Base-by-base conservation (phyloP, 257 asterid genomes). In the Catharanthus roseus region DNA sequence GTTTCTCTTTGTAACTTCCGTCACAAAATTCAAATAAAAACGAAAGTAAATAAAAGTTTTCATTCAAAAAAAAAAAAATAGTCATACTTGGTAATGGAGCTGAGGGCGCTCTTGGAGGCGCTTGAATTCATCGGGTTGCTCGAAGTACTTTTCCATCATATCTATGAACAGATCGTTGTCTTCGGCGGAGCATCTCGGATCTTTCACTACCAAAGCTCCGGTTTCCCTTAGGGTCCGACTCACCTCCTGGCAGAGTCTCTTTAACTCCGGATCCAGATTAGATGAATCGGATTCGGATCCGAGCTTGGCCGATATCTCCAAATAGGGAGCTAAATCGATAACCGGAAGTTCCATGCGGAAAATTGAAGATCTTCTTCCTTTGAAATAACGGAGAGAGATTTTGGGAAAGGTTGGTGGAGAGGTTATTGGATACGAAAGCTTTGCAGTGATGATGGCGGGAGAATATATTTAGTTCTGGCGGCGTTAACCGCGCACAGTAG, bases 61-160 rank as follows among this genome's bases (percentile, higher is more conserved):
- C 41, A 10, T 8, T 1, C 10, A 66, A 65, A 73, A 49, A 23
- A 0, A 51, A 72, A 64, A 6, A 12, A 10, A 4, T 2, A 18
- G 15, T 23, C 6, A 57, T 16, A 41, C 99, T 92, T 93, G 99
- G 80, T 93, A 93, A 76, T 93, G 99, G 41, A 93, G 91, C 24
- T 88, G 85, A n/a, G 96, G 89, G 3, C 99, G 96, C 73, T 89
- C 90, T 73, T 93, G 99, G 4, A 75, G 87, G 81, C 86, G 89
- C 86, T 93, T 91, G 86, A 93, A 89, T 47, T 91, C 86, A 3
- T 77, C 82, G 1, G 99, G 93, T 87, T 85, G 83, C 72, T 91
- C 87, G 82, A 89, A 93, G 77, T 84, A 93, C 36, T 77, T 86
- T 79, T 93, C 97, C 97, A 93, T 93, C 99, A 93, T 91, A 68